Evolutionary conservation across 345 rosid genomes (phyloP).

Genomic region (Eucalyptus decipiens): DNA sequence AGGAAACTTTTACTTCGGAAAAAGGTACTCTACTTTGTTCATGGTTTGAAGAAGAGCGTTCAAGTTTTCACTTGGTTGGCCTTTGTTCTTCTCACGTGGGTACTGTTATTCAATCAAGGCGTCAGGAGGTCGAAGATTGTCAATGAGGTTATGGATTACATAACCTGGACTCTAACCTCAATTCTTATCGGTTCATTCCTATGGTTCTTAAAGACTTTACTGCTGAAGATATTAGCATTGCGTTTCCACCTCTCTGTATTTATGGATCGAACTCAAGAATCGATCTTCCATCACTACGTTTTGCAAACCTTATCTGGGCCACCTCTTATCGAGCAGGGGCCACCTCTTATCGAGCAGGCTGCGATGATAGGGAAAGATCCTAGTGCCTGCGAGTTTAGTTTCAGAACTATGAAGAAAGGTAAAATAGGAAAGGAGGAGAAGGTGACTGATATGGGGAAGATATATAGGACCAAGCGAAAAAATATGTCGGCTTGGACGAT

Average conservation of each 20-base stretch:
- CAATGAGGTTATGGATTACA: slow-evolving; percentile 18
- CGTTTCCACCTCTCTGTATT: slow-evolving; percentile 57
- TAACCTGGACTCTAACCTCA: slow-evolving; percentile 53
- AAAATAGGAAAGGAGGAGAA: slow-evolving; percentile 26
- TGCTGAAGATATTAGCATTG: slow-evolving; percentile 73
- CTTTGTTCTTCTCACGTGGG: slow-evolving; percentile 59
- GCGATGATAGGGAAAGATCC: no score
- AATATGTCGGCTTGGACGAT: slow-evolving; percentile 86
- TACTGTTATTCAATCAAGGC: slow-evolving; percentile 29
- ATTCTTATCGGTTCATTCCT: slow-evolving; percentile 53
- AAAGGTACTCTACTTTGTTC: slow-evolving; percentile 80
- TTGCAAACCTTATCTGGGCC: slow-evolving; percentile 65
- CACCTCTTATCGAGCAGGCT: no score
- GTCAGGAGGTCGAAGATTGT: slow-evolving; percentile 20
- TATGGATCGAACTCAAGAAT: slow-evolving; percentile 80
- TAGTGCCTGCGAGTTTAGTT: no score
- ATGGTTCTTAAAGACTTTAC: slow-evolving; percentile 57
- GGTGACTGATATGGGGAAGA: slow-evolving; percentile 60
- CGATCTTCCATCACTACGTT: slow-evolving; percentile 65
- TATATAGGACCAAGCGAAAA: slow-evolving; percentile 63
- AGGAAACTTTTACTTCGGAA: slow-evolving; percentile 45
- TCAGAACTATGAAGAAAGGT: slow-evolving; percentile 42
- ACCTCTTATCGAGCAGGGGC: no score
- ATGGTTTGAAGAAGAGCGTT: slow-evolving; percentile 76
- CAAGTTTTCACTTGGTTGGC: slow-evolving; percentile 73